phyloP scores from a whole-genome alignment of 164 flowering plant genomes.

The Chloranthus sessilifolius region DNA sequence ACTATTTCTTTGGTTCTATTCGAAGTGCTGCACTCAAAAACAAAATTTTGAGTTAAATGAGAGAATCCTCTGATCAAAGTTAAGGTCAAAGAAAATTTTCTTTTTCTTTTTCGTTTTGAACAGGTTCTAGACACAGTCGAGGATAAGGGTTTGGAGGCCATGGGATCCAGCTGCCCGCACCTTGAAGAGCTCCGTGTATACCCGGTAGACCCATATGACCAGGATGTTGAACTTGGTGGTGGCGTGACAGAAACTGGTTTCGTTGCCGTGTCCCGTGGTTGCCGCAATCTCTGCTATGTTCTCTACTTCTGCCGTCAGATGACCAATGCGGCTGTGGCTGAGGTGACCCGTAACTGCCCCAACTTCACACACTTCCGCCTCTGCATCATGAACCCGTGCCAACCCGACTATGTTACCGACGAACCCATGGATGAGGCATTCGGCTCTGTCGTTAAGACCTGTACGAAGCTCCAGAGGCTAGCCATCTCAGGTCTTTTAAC shows the following conservation, averaged over 20 bases:
- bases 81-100: no score
- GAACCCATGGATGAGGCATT: constrained; percentile 83
- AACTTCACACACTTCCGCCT: constrained; percentile 73
- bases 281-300: constrained; percentile 61
- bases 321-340: constrained; percentile 73
- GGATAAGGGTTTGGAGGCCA: constrained; percentile 75
- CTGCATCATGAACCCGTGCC: constrained; percentile 65
- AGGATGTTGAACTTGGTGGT: constrained; percentile 31
- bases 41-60: no score
- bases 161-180: constrained; percentile 49
- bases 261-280: constrained; percentile 66
- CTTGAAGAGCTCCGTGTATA: constrained; percentile 84
- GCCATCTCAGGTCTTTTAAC: constrained; percentile 74
- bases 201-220: constrained; percentile 56
- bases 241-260: constrained; percentile 69
- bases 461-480: constrained; percentile 66
- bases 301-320: constrained; percentile 79
- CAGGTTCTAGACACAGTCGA: constrained; percentile 72
- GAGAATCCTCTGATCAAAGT: no score
- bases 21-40: neutral
- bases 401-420: constrained; percentile 58
- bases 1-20: neutral
- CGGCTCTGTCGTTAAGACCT: constrained; percentile 62
- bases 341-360: constrained; percentile 70
- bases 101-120: neutral